Evolutionary conservation across 129 eudicot genomes (phyloP), one percentile per base, ranked within the genome.

Genomic region (Escallonia herrerae): DNA sequence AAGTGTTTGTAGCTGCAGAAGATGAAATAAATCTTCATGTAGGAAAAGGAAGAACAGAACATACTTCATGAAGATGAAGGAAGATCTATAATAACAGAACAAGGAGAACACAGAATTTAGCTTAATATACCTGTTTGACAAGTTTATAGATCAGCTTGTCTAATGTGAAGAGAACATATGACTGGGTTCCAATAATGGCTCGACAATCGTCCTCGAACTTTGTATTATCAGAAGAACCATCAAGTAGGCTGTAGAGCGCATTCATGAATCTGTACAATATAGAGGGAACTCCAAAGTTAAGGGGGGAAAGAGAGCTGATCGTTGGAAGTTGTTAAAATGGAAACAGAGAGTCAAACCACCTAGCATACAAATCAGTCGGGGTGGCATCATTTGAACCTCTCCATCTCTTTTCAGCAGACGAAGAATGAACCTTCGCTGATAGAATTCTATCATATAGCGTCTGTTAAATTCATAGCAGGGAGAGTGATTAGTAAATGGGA

Each of bases 161-260:
- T 60, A 93, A 76, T 41, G 99, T 93, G 81, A 93, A 93, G 62
- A 93, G 86, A 61, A 84, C 65, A 50, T 86, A 93, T 5, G 99
- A 89, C 77, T 86, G 91, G 67, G 91, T 76, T 33, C 99, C 99
- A 71, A 93, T 85, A 57, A 84, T 70, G 13, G 90, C 74, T 60
- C 99, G 91, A 72, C 99, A 93, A 54, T 93, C 99, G 79, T 93
- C 96, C 82, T 93, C 99, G 55, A 86, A 93, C 81, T 84, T 93
- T 42, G 87, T 63, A 77, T 84, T 89, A 58, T 93, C 99, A 54
- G 82, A 76, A 57, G 82, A 84, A 48, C 99, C 99, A 70, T 79
- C 80, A 44, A 93, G 85, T 52, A 93, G 68, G 74, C 69, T 86
- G 72, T 83, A 77, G 53, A 93, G 86, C 5, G 89, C 80, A 71